These are phyloP conservation scores for Umbelopsis sp. DNA, from an alignment of 192 early-diverging fungal genomes.

Conservation along the genomic window DNA sequence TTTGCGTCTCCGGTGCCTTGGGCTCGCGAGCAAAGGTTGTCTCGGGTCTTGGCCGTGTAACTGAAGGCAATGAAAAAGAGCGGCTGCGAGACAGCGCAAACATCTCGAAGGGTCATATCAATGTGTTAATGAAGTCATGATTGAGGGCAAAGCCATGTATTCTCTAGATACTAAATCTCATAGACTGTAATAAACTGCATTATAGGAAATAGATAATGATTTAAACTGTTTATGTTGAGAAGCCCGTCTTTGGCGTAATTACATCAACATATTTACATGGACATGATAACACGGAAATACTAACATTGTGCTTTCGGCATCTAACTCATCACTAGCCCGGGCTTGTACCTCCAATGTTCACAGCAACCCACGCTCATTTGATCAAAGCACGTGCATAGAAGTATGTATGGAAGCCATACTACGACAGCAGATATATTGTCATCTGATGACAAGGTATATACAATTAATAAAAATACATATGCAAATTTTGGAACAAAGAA, in stretches of 20 bases:
- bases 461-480: too few species aligned
- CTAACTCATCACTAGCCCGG: too few species aligned
- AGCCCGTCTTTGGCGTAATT: too few species aligned
- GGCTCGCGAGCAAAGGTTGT: conserved; percentile 25
- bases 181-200: neutral
- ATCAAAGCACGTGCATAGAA: neutral
- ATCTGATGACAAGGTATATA: too few species aligned
- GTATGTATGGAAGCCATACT: neutral
- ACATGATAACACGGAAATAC: neutral
- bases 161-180: neutral
- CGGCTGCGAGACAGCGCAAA: conserved; percentile 9
- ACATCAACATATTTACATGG: too few species aligned
- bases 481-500: too few species aligned
- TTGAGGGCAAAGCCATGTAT: neutral
- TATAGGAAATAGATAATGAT: neutral
- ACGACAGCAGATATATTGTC: neutral
- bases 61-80: neutral
- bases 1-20: conserved; percentile 49
- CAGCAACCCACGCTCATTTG: too few species aligned
- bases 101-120: conserved; percentile 25
- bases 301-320: too few species aligned
- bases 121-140: conserved; percentile 21
- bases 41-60: conserved; percentile 38
- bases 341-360: too few species aligned
- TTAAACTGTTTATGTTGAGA: neutral